Conservation (phyloP, 2,329 filamentous ascomycete genomes). For the Fusarium cicatricum region DNA sequence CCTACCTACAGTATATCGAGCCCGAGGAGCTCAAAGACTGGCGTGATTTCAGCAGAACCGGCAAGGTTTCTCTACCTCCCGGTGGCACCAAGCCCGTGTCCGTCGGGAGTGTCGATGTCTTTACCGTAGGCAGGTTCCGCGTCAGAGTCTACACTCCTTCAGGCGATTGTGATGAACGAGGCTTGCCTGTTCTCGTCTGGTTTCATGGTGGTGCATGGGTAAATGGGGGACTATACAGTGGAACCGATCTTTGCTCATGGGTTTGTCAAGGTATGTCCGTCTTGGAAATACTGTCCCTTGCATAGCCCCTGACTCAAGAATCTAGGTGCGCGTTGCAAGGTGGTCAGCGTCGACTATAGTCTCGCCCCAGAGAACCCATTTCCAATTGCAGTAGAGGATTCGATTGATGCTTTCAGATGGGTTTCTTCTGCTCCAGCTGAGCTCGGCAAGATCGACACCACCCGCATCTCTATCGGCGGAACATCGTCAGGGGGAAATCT, state of each 20-base stretch:
- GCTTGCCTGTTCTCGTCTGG: constrained; percentile 51
- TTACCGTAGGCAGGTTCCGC: constrained; percentile 40
- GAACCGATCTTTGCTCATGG: constrained; percentile 46
- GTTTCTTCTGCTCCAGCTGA: constrained; percentile 31
- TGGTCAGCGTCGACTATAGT: constrained; percentile 47
- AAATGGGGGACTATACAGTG: constrained; percentile 46
- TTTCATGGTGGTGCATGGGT: constrained; percentile 53
- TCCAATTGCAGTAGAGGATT: constrained; percentile 47
- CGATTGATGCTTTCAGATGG: constrained; percentile 45
- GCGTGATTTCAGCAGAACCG: constrained; percentile 43
- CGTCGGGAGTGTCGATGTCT: constrained; percentile 42
- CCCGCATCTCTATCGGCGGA: constrained; percentile 43
- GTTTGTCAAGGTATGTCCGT: constrained; percentile 41
- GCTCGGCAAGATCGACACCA: constrained; percentile 37
- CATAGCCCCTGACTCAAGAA: constrained; percentile 3
- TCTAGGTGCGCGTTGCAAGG: constrained; percentile 38
- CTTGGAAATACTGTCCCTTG: background rate
- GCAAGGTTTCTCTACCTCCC: constrained; percentile 38
- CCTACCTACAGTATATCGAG: constrained; percentile 48
- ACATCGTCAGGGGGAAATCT: constrained; percentile 44
- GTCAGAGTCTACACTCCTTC: constrained; percentile 46
- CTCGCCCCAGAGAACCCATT: constrained; percentile 49
- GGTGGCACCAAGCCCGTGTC: constrained; percentile 37
- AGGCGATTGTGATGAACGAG: constrained; percentile 31
- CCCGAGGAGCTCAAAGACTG: constrained; percentile 46